Conservation (phyloP, 2,329 filamentous ascomycete genomes). For the Fonsecaea multimorphosa region DNA sequence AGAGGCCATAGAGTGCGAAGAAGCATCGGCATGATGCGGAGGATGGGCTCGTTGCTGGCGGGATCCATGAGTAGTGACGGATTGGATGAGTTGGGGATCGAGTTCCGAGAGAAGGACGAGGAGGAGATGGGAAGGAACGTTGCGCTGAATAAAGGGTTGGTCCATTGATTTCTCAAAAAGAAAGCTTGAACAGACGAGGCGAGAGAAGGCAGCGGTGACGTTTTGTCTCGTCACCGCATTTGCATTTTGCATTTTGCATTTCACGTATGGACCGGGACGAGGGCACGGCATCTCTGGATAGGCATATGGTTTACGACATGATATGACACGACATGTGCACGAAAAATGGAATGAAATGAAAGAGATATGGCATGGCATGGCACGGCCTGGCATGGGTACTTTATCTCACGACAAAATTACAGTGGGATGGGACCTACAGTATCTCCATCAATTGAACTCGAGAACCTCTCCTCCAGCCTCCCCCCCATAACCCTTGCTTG, state of each 20-base stretch:
- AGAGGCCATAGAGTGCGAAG: conserved; percentile 18
- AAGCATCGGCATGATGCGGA: conserved; percentile 34
- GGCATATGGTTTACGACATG: background rate
- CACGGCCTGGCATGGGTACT: background rate
- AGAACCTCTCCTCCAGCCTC: no score
- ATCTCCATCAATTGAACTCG: no score
- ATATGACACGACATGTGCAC: background rate
- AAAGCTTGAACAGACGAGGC: background rate
- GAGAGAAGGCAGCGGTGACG: background rate
- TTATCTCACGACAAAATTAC: background rate
- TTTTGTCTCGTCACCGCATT: no score
- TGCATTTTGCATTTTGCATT: no score
- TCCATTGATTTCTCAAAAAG: background rate
- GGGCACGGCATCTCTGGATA: no score
- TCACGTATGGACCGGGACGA: no score
- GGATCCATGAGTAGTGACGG: conserved; percentile 21
- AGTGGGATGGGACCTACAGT: no score
- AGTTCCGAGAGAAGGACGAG: conserved; percentile 33
- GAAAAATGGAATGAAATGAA: background rate
- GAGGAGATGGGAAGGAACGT: conserved; percentile 29
- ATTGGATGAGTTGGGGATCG: conserved; percentile 32
- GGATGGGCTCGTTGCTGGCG: conserved; percentile 16
- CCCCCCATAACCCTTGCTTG: no score
- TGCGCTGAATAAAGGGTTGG: conserved; percentile 27
- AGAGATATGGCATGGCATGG: background rate